These are phyloP conservation scores for Fagus crenata DNA, from an alignment of 306 rosid genomes.

Conservation along the genomic window DNA sequence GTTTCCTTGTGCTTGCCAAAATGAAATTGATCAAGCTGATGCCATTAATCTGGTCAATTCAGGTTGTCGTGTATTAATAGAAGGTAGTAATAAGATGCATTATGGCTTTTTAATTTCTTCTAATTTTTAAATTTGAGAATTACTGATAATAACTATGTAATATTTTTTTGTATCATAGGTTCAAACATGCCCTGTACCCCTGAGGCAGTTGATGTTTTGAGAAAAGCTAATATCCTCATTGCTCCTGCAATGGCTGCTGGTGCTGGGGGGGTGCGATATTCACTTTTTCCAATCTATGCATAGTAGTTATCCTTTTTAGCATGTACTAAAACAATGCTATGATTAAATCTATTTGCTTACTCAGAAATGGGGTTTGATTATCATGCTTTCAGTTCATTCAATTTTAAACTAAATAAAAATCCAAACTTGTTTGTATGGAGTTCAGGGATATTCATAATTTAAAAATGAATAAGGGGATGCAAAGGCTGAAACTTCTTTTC, in stretches of 20 bases:
- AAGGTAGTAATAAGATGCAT: slow-evolving; percentile 57
- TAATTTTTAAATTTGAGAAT: slow-evolving; percentile 7
- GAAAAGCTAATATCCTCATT: slow-evolving; percentile 82
- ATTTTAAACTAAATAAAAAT: background rate
- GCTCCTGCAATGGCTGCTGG: slow-evolving; percentile 99
- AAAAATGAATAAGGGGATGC: background rate
- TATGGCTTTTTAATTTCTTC: slow-evolving; percentile 16
- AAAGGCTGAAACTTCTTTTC: background rate
- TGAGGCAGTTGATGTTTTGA: slow-evolving; percentile 81
- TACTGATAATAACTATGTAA: slow-evolving; percentile 23
- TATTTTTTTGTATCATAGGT: slow-evolving; percentile 49
- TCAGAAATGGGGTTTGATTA: background rate
- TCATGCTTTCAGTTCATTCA: background rate
- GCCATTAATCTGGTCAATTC: slow-evolving; percentile 86
- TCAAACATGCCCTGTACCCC: slow-evolving; percentile 97
- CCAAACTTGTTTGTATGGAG: slow-evolving; percentile 14
- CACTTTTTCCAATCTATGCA: slow-evolving; percentile 27
- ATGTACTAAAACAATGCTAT: slow-evolving; percentile 11
- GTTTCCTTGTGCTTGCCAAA: slow-evolving; percentile 95
- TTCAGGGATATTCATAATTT: background rate
- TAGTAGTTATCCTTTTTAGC: slow-evolving; percentile 10
- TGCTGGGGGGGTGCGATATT: slow-evolving; percentile 91
- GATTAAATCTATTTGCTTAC: background rate
- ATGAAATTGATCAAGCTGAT: slow-evolving; percentile 90
- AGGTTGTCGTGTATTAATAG: slow-evolving; percentile 85